phyloP scores from a whole-genome alignment of 1,284 basidiomycete genomes.

The Ustilago hordei region DNA sequence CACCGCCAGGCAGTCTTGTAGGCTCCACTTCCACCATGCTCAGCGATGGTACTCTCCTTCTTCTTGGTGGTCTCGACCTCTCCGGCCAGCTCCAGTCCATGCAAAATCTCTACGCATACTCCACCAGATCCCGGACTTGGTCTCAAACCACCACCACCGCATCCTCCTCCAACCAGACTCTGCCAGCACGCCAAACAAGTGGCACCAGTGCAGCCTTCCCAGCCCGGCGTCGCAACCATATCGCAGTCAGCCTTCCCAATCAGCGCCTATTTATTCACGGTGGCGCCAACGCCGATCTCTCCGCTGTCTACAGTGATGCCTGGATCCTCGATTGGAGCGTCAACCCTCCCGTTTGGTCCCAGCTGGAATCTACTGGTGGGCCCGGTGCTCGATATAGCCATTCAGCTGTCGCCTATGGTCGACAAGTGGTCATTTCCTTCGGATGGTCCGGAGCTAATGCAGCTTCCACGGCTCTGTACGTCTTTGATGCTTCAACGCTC shows the following conservation, averaged over 20 bases:
- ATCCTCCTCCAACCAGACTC: conserved; percentile 6
- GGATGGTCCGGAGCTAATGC: conserved; percentile 59
- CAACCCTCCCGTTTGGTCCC: conserved; percentile 57
- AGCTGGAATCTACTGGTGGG: conserved; percentile 31
- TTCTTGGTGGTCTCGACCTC: conserved; percentile 55
- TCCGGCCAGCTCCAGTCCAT: conserved; percentile 53
- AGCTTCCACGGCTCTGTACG: conserved; percentile 43
- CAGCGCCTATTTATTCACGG: conserved; percentile 62
- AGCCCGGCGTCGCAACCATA: conserved; percentile 53
- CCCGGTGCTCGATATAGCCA: conserved; percentile 60
- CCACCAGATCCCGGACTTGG: conserved; percentile 40
- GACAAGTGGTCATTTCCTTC: conserved; percentile 51
- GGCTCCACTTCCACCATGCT: conserved; percentile 58
- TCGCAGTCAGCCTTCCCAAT: conserved; percentile 61
- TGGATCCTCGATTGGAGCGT: conserved; percentile 64
- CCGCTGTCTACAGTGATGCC: conserved; percentile 58
- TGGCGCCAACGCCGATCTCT: conserved; percentile 57
- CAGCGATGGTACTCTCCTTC: conserved; percentile 58
- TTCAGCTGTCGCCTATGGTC: conserved; percentile 60
- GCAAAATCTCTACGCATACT: conserved; percentile 46
- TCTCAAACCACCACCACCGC: conserved; percentile 26
- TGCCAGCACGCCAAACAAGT: neutral
- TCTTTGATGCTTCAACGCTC: conserved; percentile 50
- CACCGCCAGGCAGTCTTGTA: conserved; percentile 45
- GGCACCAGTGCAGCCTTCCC: conserved; percentile 26